Evolutionary conservation across 495 filamentous ascomycete genomes (phyloP), one percentile per base, ranked within the genome.

Genomic region (Hypoxylon intermedium): DNA sequence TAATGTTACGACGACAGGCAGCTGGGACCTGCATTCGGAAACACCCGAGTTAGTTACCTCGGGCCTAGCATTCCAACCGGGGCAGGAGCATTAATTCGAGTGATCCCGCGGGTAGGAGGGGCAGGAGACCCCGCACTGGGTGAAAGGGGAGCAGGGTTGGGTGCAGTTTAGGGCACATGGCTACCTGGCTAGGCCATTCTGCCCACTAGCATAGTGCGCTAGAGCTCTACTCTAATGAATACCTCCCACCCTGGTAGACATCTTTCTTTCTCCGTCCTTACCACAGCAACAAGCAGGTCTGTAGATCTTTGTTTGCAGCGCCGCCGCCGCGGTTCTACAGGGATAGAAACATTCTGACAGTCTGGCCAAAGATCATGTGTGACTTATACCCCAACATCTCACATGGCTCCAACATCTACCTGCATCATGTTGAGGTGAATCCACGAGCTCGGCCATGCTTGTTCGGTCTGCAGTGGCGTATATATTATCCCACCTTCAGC

Each of bases 401-500:
- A 38, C 13, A 6, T 20, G 24, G 24, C 24, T 3, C 4, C 24
- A 7, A 3, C 6, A 6, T 9, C 16, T 37, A 36, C 33, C 43
- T n/a, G 12, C 36, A 34, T 44, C 49, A 54, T 51, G 33, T 41
- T 51, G 57, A 48, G 46, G 12, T 9, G n/a, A 26, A 46, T 42
- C 45, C 40, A 40, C n/a, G 33, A 60, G 46, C 41, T 38, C 34
- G 51, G 41, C 36, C 55, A 49, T 21, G 54, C 31, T 33, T 51
- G 60, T 7, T 21, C 40, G 41, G 51, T 51, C 20, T 57, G 21
- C 15, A 34, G 50, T 53, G 23, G 33, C 18, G 48, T 24, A 60
- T 60, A 65, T 65, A 60, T 60, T 38, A 57, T 53, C 56, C 19
- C 20, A 53, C 52, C 23, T 49, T 60, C 52, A 60, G 62, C 51